phyloP scores from a whole-genome alignment of 768 basidiomycete species.

The Tylopilus balloui region DNA sequence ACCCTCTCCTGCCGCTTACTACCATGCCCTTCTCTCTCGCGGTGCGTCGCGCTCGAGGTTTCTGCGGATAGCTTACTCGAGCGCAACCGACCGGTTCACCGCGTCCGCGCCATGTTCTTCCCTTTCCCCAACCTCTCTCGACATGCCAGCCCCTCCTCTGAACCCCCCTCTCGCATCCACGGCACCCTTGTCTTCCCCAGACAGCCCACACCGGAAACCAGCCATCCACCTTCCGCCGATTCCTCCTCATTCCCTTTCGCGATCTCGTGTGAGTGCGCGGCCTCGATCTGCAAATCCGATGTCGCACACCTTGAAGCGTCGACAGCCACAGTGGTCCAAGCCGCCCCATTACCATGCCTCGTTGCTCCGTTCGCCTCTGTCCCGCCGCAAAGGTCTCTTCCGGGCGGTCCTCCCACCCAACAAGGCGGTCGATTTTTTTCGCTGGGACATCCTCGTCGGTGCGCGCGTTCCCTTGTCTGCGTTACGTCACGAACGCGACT shows the following conservation, averaged over 20 bases:
- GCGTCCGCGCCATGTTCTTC: background rate
- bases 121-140: background rate
- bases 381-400: conserved; percentile 26
- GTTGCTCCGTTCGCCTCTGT: conserved; percentile 24
- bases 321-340: conserved; percentile 20
- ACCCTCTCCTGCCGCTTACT: conserved; percentile 7
- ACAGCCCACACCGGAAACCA: background rate
- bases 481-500: background rate
- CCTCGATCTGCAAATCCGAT: conserved; percentile 9
- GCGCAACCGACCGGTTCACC: conserved; percentile 2
- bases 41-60: conserved; percentile 29
- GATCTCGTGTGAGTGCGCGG: background rate
- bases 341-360: conserved; percentile 29
- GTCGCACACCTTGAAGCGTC: conserved; percentile 7
- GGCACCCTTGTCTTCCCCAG: background rate
- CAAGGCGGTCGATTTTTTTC: conserved; percentile 27
- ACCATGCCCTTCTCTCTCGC: conserved; percentile 20
- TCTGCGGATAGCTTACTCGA: conserved; percentile 23
- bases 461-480: background rate
- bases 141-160: background rate
- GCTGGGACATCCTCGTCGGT: conserved; percentile 15
- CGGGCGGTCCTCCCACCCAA: conserved; percentile 16
- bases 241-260: conserved; percentile 1
- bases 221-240: background rate
- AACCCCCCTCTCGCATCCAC: background rate